Conservation (phyloP, 768 basidiomycete genomes). For the Suillus paluster region DNA sequence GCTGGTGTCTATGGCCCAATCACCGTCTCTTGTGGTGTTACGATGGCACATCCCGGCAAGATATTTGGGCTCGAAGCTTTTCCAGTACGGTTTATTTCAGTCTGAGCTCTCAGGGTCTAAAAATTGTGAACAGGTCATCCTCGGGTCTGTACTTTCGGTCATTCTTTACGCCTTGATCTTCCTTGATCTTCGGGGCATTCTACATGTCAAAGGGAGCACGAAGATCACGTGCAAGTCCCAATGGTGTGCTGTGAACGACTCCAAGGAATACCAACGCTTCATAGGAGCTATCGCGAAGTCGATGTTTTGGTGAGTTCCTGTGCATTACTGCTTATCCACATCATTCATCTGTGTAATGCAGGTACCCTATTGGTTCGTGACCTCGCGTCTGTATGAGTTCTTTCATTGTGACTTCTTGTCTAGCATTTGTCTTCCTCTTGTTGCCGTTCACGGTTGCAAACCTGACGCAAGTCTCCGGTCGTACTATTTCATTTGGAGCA, state of each 20-base stretch:
- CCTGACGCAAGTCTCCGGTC: conserved; percentile 53
- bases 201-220: conserved; percentile 54
- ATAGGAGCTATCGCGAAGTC: conserved; percentile 63
- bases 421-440: conserved; percentile 64
- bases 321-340: conserved; percentile 5
- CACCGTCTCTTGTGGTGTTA: conserved; percentile 57
- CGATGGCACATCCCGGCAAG: conserved; percentile 42
- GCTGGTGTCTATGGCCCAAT: conserved; percentile 54
- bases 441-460: conserved; percentile 61
- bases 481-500: conserved; percentile 47
- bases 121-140: conserved; percentile 50
- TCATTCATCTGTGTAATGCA: conserved; percentile 26
- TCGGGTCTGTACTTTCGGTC: conserved; percentile 58
- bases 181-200: conserved; percentile 61
- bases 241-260: conserved; percentile 40
- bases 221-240: conserved; percentile 53
- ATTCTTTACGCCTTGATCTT: conserved; percentile 65
- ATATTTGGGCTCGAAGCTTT: conserved; percentile 61
- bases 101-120: conserved; percentile 1
- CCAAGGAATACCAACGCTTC: conserved; percentile 62
- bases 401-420: conserved; percentile 7
- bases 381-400: neutral
- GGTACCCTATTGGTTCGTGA: conserved; percentile 63
- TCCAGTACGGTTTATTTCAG: conserved; percentile 50
- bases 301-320: conserved; percentile 66